Evolutionary conservation across 179 eudicot species (phyloP).

Genomic region (Dionaea muscipula): DNA sequence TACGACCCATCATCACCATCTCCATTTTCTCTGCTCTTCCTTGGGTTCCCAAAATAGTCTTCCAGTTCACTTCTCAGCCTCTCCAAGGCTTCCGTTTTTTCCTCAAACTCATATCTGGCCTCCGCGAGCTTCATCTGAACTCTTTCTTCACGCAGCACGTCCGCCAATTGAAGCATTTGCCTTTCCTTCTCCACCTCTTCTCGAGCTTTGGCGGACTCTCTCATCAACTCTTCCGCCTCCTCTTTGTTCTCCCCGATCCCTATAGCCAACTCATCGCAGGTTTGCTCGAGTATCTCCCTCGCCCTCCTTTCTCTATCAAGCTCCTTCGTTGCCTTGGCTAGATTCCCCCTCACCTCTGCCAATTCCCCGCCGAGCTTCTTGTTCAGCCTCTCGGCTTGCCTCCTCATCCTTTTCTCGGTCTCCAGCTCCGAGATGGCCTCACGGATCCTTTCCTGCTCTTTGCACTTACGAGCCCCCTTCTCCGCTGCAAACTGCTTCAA

Average conservation of each 20-base stretch:
- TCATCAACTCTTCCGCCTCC: constrained; percentile 53
- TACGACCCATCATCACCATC: constrained; percentile 16
- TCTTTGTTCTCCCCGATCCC: constrained; percentile 62
- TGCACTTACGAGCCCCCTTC: constrained; percentile 51
- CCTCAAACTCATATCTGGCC: constrained; percentile 71
- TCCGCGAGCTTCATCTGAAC: constrained; percentile 90
- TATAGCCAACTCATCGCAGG: constrained; percentile 63
- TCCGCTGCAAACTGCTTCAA: constrained; percentile 52
- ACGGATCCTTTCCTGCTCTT: constrained; percentile 40
- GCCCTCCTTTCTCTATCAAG: constrained; percentile 32
- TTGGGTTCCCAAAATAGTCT: constrained; percentile 22
- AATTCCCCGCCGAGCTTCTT: constrained; percentile 59
- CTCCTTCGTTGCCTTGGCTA: constrained; percentile 34
- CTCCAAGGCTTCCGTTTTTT: constrained; percentile 66
- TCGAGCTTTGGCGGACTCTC: constrained; percentile 39
- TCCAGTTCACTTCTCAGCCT: constrained; percentile 48
- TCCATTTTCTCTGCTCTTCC: constrained; percentile 16
- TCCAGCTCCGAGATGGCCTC: constrained; percentile 48
- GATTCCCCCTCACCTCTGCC: constrained; percentile 35
- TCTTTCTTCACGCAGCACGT: constrained; percentile 71
- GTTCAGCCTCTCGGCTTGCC: constrained; percentile 61
- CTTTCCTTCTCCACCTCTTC: constrained; percentile 79
- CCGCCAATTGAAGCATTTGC: constrained; percentile 85
- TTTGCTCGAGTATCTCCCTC: constrained; percentile 57
- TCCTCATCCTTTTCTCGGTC: constrained; percentile 50